These are phyloP conservation scores for Jasminum sambac DNA, from an alignment of 257 asterid genomes.

Conservation along the genomic window DNA sequence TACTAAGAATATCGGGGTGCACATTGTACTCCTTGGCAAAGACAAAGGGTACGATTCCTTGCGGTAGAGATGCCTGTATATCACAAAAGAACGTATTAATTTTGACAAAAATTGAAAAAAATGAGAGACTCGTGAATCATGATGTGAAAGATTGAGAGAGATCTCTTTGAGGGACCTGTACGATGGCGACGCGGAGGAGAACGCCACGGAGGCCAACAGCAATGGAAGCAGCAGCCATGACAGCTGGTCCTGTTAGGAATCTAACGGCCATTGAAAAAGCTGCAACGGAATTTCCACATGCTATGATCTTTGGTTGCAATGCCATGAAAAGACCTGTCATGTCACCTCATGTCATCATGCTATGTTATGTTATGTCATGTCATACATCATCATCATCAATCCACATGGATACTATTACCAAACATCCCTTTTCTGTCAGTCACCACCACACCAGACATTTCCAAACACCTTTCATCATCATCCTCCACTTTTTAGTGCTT, in stretches of 20 bases:
- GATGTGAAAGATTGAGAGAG: too few species aligned
- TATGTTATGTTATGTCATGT: slow-evolving; percentile 28
- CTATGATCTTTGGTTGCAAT: slow-evolving; percentile 93
- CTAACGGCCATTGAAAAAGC: slow-evolving; percentile 93
- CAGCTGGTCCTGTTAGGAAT: slow-evolving; percentile 99
- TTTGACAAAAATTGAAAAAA: too few species aligned
- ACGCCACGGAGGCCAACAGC: slow-evolving; percentile 96
- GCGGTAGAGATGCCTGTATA: slow-evolving; percentile 60
- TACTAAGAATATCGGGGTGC: slow-evolving; percentile 60
- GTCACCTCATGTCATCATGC: not conserved
- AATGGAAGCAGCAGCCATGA: slow-evolving; percentile 97
- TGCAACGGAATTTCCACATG: slow-evolving; percentile 94
- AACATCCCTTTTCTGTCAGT: slow-evolving; percentile 3
- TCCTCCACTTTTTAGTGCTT: not conserved
- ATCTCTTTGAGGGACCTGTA: slow-evolving; percentile 66
- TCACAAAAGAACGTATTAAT: not conserved
- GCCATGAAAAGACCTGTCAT: slow-evolving; percentile 95
- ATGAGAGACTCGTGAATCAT: too few species aligned
- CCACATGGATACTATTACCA: not conserved
- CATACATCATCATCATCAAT: not conserved
- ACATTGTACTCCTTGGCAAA: slow-evolving; percentile 64
- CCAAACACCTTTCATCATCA: slow-evolving; percentile 19
- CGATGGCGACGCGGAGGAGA: slow-evolving; percentile 87
- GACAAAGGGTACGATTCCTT: slow-evolving; percentile 65
- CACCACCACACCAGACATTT: not conserved